phyloP scores from a whole-genome alignment of 768 basidiomycete genomes.

The Gloeostereum incarnatum region DNA sequence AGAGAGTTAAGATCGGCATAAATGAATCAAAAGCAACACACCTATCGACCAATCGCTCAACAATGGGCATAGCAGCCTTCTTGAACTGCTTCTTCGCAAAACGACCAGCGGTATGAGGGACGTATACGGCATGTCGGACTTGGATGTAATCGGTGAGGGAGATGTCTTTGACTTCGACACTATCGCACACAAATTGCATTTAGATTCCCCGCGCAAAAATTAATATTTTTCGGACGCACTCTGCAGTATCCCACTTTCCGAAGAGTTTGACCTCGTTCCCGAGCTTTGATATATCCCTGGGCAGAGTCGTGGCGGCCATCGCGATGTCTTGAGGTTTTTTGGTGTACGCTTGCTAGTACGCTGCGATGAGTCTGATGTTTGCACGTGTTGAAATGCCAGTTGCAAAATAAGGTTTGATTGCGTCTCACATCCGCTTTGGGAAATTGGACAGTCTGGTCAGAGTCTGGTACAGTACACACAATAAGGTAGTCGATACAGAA shows the following conservation, averaged over 20 bases:
- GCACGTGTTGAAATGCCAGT: neutral
- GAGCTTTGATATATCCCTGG: conserved; percentile 73
- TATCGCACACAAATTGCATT: conserved; percentile 18
- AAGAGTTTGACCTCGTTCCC: conserved; percentile 92
- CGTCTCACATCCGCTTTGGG: neutral
- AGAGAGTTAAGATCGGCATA: neutral
- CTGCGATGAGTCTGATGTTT: conserved; percentile 1
- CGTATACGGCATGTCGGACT: conserved; percentile 93
- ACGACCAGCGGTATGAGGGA: conserved; percentile 98
- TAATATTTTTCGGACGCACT: conserved; percentile 47
- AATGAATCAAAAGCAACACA: too few relatives aligned
- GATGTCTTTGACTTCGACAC: conserved; percentile 99
- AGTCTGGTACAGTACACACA: neutral
- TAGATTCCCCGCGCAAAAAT: conserved; percentile 1
- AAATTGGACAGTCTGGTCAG: neutral
- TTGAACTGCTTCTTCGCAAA: conserved; percentile 99
- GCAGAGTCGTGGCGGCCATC: conserved; percentile 69
- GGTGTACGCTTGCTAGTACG: conserved; percentile 29
- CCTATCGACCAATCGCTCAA: conserved; percentile 98
- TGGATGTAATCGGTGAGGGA: conserved; percentile 99
- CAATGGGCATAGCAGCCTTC: conserved; percentile 99
- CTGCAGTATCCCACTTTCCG: conserved; percentile 97
- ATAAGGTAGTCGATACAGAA: too few relatives aligned
- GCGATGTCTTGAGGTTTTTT: conserved; percentile 32
- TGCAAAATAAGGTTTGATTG: neutral